Conservation (phyloP, 768 basidiomycete species). For the Dacryopinax spathularia region DNA sequence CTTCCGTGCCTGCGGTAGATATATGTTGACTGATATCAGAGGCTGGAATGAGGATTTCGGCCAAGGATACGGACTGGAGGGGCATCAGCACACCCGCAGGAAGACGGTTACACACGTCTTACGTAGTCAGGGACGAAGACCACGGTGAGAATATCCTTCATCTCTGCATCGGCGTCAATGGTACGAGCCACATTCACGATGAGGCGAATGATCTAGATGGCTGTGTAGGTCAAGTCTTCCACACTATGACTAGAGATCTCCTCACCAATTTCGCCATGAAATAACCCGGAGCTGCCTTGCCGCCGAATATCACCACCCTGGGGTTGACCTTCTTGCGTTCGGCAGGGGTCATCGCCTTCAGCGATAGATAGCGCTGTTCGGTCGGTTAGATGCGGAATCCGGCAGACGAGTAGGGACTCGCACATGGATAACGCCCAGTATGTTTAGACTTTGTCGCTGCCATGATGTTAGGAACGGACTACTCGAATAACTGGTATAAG, state of each 20-base stretch:
- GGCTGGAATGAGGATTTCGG: constrained; percentile 77
- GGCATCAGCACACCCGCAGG: not conserved
- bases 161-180: constrained; percentile 76
- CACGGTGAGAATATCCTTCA: constrained; percentile 69
- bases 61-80: constrained; percentile 36
- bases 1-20: constrained; percentile 90
- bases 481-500: not conserved
- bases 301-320: constrained; percentile 92
- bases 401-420: constrained; percentile 14
- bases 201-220: constrained; percentile 66
- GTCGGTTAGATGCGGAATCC: not conserved
- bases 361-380: constrained; percentile 56
- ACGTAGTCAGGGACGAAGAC: constrained; percentile 92
- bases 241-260: not conserved
- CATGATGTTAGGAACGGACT: constrained; percentile 10
- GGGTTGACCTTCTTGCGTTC: constrained; percentile 72
- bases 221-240: not conserved
- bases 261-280: constrained; percentile 79
- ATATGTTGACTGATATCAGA: constrained; percentile 94
- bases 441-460: constrained; percentile 87
- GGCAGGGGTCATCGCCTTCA: constrained; percentile 65
- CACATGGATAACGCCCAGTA: constrained; percentile 77
- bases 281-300: constrained; percentile 92
- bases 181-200: constrained; percentile 78
- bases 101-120: not conserved